These are phyloP conservation scores for Diversispora epigaea DNA, from an alignment of 192 early-diverging fungal genomes.

Conservation along the genomic window DNA sequence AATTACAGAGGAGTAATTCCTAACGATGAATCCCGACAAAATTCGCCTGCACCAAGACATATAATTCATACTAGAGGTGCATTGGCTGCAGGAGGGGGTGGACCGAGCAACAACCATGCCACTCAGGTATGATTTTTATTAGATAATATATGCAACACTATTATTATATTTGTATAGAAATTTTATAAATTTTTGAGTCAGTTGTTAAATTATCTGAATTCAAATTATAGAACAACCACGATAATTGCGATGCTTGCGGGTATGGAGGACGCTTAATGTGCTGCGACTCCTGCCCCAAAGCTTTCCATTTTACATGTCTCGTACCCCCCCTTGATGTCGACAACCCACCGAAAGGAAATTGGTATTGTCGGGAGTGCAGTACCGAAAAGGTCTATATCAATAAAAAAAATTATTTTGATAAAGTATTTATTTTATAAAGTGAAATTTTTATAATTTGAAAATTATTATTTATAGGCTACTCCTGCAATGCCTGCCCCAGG, in stretches of 20 bases:
- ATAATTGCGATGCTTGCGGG: conserved; percentile 40
- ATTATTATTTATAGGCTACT: background rate
- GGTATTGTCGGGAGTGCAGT: conserved; percentile 42
- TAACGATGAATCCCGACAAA: too few species aligned
- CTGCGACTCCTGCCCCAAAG: conserved; percentile 43
- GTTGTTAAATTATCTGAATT: background rate
- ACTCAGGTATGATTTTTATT: background rate
- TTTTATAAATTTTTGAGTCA: background rate
- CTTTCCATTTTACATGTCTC: conserved; percentile 46
- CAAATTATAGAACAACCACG: conserved; percentile 34
- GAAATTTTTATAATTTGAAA: background rate
- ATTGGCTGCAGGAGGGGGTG: background rate
- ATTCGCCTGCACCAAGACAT: background rate
- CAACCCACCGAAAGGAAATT: conserved; percentile 39
- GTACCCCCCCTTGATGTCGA: conserved; percentile 38
- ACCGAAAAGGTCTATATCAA: conserved; percentile 33
- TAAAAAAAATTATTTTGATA: background rate
- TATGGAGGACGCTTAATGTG: conserved; percentile 42
- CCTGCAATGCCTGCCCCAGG: background rate
- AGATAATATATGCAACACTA: background rate
- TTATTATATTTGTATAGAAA: background rate
- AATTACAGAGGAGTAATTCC: too few species aligned
- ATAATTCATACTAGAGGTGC: background rate
- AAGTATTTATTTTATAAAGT: background rate
- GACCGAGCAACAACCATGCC: background rate